phyloP scores from a whole-genome alignment of 352 stramenopile species.

The Globisporangium recalcitrans region DNA sequence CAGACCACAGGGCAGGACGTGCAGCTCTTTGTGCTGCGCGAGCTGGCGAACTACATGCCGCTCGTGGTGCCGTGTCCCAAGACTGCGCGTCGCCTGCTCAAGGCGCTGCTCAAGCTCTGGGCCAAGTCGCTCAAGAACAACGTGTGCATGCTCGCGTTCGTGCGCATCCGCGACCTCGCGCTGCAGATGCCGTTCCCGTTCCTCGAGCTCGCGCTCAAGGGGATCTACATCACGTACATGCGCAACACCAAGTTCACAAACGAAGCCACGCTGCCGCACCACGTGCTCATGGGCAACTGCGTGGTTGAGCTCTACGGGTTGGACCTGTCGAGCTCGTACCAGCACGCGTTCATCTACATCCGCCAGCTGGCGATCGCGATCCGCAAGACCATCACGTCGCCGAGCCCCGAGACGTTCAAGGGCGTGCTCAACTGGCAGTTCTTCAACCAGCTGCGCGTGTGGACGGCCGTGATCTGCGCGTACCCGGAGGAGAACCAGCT shows the following conservation, averaged over 20 bases:
- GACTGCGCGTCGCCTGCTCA: slow-evolving; percentile 63
- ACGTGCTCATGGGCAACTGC: slow-evolving; percentile 94
- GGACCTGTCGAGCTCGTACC: slow-evolving; percentile 95
- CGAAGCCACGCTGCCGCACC: slow-evolving; percentile 75
- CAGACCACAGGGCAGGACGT: slow-evolving; percentile 80
- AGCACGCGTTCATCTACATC: slow-evolving; percentile 99
- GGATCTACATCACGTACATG: slow-evolving; percentile 95
- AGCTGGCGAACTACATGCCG: slow-evolving; percentile 73
- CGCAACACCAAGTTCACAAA: slow-evolving; percentile 95
- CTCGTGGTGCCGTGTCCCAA: slow-evolving; percentile 64
- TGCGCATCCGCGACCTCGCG: slow-evolving; percentile 94
- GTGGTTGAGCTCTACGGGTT: slow-evolving; percentile 98
- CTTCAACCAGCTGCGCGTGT: slow-evolving; percentile 96
- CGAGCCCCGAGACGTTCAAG: slow-evolving; percentile 87
- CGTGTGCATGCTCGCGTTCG: slow-evolving; percentile 91
- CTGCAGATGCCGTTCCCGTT: slow-evolving; percentile 95
- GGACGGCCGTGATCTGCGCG: slow-evolving; percentile 92
- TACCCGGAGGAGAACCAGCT: slow-evolving; percentile 86
- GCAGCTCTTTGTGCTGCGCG: slow-evolving; percentile 76
- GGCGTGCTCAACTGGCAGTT: slow-evolving; percentile 97
- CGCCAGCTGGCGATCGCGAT: slow-evolving; percentile 97
- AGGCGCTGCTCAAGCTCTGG: slow-evolving; percentile 86
- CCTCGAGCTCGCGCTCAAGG: slow-evolving; percentile 94
- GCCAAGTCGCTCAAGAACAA: slow-evolving; percentile 73
- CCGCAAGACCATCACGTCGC: slow-evolving; percentile 93